Evolutionary conservation across 2,329 filamentous ascomycete genomes (phyloP).

Genomic region (Pestalotiopsis sp.): DNA sequence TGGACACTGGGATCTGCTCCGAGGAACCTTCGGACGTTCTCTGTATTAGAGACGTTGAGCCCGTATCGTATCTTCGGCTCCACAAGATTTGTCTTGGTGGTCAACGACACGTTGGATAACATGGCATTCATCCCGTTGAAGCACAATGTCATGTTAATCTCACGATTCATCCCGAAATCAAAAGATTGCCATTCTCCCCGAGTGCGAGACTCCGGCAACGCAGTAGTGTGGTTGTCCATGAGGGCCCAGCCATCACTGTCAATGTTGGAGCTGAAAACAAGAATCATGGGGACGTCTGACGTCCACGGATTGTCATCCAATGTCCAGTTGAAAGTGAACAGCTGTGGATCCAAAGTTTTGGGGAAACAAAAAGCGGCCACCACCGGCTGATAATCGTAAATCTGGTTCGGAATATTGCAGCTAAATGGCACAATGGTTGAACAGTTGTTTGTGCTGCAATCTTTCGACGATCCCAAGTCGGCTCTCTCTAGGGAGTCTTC

Average conservation of each 20-base stretch:
- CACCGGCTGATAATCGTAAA: not conserved
- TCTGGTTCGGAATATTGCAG: not conserved
- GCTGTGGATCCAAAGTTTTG: not conserved
- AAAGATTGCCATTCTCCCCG: not conserved
- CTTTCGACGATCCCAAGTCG: not conserved
- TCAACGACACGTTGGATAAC: not conserved
- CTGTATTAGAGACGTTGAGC: not conserved
- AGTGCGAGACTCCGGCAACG: not conserved
- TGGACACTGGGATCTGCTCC: not conserved
- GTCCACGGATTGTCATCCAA: not conserved
- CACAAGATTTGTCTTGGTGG: not conserved
- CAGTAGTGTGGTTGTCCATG: not conserved
- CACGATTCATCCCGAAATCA: not conserved
- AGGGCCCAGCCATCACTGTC: not conserved
- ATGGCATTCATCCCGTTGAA: not conserved
- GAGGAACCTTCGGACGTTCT: not conserved
- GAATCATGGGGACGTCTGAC: not conserved
- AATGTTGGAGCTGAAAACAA: not conserved
- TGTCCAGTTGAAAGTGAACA: not conserved
- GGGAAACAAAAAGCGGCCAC: not conserved
- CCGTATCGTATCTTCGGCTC: not conserved
- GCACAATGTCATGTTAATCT: not conserved
- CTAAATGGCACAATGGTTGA: not conserved
- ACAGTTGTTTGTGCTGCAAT: not conserved
- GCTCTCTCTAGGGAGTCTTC: not conserved